phyloP scores from a whole-genome alignment of 2,329 filamentous ascomycete genomes.

The Claviceps purpurea region DNA sequence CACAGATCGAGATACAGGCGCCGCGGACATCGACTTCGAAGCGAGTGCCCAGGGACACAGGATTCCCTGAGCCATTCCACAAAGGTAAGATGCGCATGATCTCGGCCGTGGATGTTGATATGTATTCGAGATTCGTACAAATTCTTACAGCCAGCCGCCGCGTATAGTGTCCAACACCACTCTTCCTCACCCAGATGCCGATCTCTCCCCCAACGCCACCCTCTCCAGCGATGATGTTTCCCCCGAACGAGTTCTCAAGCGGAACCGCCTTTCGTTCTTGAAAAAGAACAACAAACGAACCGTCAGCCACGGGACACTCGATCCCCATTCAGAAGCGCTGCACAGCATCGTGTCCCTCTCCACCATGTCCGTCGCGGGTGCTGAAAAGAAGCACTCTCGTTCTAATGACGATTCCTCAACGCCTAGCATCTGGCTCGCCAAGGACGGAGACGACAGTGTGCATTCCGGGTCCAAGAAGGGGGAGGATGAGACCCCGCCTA shows the following conservation, averaged over 20 bases:
- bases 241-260: slow-evolving; percentile 25
- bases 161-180: slow-evolving; percentile 41
- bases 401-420: slow-evolving; percentile 13
- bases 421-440: slow-evolving; percentile 19
- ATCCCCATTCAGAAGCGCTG: slow-evolving; percentile 19
- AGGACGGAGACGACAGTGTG: slow-evolving; percentile 27
- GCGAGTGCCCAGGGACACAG: slow-evolving; percentile 27
- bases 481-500: slow-evolving; percentile 23
- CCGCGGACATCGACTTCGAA: slow-evolving; percentile 12
- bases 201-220: slow-evolving; percentile 40
- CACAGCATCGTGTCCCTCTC: slow-evolving; percentile 22
- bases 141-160: too few species aligned
- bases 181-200: slow-evolving; percentile 47
- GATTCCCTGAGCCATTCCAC: slow-evolving; percentile 38
- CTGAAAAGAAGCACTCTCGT: slow-evolving; percentile 11
- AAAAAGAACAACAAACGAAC: slow-evolving; percentile 33
- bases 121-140: not conserved
- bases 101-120: not conserved
- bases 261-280: slow-evolving; percentile 33
- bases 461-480: slow-evolving; percentile 9
- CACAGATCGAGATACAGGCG: slow-evolving; percentile 17
- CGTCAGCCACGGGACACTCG: slow-evolving; percentile 32
- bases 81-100: slow-evolving; percentile 22
- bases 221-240: slow-evolving; percentile 42
- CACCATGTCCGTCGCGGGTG: slow-evolving; percentile 12